These are phyloP conservation scores for Buddleja alternifolia DNA, from an alignment of 257 asterid genomes.

Conservation along the genomic window DNA sequence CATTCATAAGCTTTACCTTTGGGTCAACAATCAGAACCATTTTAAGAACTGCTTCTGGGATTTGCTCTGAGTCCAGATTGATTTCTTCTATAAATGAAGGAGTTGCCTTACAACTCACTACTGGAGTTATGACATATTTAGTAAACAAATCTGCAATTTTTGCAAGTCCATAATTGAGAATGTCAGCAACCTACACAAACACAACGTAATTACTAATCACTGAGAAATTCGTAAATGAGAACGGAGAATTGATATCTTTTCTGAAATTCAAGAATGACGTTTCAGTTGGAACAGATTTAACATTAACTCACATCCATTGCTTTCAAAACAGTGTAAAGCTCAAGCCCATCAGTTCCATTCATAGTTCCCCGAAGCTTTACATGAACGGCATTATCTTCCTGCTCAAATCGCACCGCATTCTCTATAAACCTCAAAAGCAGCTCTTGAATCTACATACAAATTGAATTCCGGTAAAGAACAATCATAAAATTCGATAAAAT, in stretches of 20 bases:
- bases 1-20: conserved; percentile 48
- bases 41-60: conserved; percentile 57
- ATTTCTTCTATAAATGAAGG: conserved; percentile 51
- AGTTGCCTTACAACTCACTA: conserved; percentile 50
- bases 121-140: conserved; percentile 62
- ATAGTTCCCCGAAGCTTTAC: conserved; percentile 51
- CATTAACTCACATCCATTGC: conserved; percentile 82
- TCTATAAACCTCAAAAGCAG: conserved; percentile 71
- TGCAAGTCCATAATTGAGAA: conserved; percentile 85
- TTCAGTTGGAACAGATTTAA: conserved; percentile 15
- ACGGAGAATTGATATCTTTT: background rate
- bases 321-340: conserved; percentile 69
- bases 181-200: conserved; percentile 66
- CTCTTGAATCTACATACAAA: conserved; percentile 87
- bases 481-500: conserved; percentile 50
- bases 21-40: conserved; percentile 56
- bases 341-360: conserved; percentile 57
- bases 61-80: conserved; percentile 38
- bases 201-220: conserved; percentile 29
- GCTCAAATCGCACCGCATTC: conserved; percentile 72
- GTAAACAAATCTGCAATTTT: conserved; percentile 80
- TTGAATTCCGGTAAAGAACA: conserved; percentile 58
- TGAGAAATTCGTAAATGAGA: conserved; percentile 17
- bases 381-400: conserved; percentile 49
- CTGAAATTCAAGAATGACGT: conserved; percentile 19